Evolutionary conservation across 2,329 filamentous ascomycete genomes (phyloP), one percentile per base, ranked within the genome.

Genomic region (Aschersonia sp.): DNA sequence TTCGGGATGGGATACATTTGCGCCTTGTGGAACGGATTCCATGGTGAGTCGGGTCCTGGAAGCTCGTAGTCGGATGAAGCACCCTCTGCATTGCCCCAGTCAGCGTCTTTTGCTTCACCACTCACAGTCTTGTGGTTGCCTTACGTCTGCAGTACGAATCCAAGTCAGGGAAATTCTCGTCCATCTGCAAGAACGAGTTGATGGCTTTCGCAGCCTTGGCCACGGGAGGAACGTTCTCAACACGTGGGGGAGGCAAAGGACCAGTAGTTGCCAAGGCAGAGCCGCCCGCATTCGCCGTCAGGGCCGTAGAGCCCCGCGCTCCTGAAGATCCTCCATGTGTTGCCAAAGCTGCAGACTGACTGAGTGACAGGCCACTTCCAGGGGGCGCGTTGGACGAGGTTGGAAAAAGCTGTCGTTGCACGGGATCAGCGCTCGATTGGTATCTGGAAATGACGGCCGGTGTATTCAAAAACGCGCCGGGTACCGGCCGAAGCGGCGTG

Each of bases 41-140:
- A 92, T 52, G 89, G 76, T 9, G 74, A 70, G 41, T 81, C 77
- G 55, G 74, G 66, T 48, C 71, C 69, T 42, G 85, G 78, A 45
- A 94, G 70, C 57, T 96, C 88, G 68, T 97, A 97, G 54, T 95
- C 89, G 58, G 86, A 91, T 4, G 89, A 95, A 54, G 85, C 82
- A 53, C 92, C 89, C 69, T 89, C 87, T 94, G 56, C 48, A 53
- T 4, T 35, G 32, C n/a, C 54, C 20, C 64, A 50, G 65, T 62
- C 49, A 53, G 10, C 12, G 47, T 20, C 5, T 38, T 46, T 29
- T 7, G 31, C 48, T 32, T 20, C 48, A 30, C 20, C 30, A 20
- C 31, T 45, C 7, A 31, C 40, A 42, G 43, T 29, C 31, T 43
- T 10, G 30, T n/a, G 10, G 29, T 20, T 10, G 47, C 76, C 86